Evolutionary conservation across 73 alveolate species (phyloP).

Genomic region (Tetrahymena thermophila): DNA sequence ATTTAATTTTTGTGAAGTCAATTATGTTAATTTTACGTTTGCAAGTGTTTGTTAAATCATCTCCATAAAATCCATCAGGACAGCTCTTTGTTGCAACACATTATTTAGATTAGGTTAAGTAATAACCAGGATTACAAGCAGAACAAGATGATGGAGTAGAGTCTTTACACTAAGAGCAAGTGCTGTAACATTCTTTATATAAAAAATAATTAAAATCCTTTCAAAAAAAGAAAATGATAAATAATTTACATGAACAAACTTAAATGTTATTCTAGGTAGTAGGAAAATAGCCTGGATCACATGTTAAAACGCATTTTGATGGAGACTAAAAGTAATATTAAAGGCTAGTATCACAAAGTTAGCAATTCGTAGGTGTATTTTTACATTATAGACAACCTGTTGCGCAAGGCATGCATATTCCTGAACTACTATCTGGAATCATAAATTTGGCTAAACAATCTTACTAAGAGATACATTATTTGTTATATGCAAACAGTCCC

Average conservation of each 20-base stretch:
- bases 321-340: background rate
- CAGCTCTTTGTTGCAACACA: background rate
- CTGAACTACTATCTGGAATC: background rate
- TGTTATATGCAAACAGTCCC: background rate
- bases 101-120: background rate
- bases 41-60: background rate
- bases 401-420: background rate
- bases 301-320: background rate
- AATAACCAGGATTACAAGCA: background rate
- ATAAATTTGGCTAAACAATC: background rate
- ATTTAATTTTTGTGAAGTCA: background rate
- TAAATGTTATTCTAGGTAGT: background rate
- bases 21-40: background rate
- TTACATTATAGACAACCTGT: background rate
- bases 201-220: background rate
- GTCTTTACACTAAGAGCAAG: background rate
- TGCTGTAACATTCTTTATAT: background rate
- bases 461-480: background rate
- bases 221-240: background rate
- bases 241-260: background rate
- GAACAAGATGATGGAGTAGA: background rate
- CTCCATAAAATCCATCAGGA: background rate
- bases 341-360: background rate
- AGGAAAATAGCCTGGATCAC: background rate
- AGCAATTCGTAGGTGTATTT: background rate